phyloP scores from a whole-genome alignment of 768 basidiomycete species.

The Tylopilus plumbeoviolaceoides region DNA sequence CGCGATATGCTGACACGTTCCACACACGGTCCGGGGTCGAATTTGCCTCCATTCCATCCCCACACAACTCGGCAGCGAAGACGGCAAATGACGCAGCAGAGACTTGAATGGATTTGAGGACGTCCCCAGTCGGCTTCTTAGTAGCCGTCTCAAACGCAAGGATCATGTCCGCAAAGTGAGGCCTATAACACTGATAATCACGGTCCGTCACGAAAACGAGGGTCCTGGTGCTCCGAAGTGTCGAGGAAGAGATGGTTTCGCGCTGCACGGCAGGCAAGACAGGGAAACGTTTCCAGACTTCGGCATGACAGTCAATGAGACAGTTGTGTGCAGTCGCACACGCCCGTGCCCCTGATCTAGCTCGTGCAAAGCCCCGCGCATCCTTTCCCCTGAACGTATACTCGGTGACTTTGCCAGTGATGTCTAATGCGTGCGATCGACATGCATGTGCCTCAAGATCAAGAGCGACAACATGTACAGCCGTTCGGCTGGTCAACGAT shows the following conservation, averaged over 20 bases:
- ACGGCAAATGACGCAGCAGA: constrained; percentile 27
- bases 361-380: constrained; percentile 12
- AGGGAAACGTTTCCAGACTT: constrained; percentile 60
- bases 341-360: background rate
- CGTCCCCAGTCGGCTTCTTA: constrained; percentile 48
- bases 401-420: constrained; percentile 53
- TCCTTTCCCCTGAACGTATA: constrained; percentile 51
- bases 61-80: constrained; percentile 21
- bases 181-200: constrained; percentile 32
- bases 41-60: background rate
- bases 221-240: constrained; percentile 29
- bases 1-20: constrained; percentile 38
- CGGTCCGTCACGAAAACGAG: constrained; percentile 44
- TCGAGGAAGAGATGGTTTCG: constrained; percentile 37
- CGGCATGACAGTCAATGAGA: constrained; percentile 50
- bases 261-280: constrained; percentile 50
- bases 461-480: constrained; percentile 42
- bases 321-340: constrained; percentile 40
- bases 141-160: constrained; percentile 44
- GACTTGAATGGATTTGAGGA: constrained; percentile 38
- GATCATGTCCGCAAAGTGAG: constrained; percentile 46
- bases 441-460: constrained; percentile 31
- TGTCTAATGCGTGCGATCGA: constrained; percentile 44
- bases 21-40: constrained; percentile 10
- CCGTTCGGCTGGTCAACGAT: constrained; percentile 40